phyloP scores from a whole-genome alignment of 352 stramenopile genomes.

The Elongisporangium undulatum region DNA sequence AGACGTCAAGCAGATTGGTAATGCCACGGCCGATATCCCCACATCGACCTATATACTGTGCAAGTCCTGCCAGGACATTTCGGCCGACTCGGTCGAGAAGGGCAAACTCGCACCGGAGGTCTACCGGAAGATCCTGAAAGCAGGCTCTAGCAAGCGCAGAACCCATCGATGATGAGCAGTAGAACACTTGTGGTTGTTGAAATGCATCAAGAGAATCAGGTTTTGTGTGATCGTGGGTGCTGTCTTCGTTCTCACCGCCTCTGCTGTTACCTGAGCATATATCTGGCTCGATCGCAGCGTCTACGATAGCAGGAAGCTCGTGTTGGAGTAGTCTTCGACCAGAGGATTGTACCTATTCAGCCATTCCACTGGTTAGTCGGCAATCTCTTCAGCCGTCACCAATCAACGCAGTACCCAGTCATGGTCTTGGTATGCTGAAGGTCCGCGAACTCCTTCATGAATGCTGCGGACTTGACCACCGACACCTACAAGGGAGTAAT shows the following conservation, averaged over 20 bases:
- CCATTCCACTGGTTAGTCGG: not conserved
- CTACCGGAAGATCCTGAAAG: slow-evolving; percentile 25
- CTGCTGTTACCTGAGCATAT: too few relatives aligned
- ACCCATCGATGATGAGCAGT: not conserved
- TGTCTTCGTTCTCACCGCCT: not conserved
- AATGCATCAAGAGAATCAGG: not conserved
- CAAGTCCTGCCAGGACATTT: slow-evolving; percentile 30
- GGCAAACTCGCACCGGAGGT: slow-evolving; percentile 40
- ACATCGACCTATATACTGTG: slow-evolving; percentile 61
- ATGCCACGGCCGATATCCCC: slow-evolving; percentile 45
- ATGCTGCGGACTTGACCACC: slow-evolving; percentile 76
- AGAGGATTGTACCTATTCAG: slow-evolving; percentile 83
- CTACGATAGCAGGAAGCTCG: slow-evolving; percentile 86
- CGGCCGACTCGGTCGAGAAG: slow-evolving; percentile 26
- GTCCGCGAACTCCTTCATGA: slow-evolving; percentile 80
- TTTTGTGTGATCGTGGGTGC: not conserved
- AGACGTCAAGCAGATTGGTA: slow-evolving; percentile 32
- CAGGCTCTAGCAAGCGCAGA: not conserved
- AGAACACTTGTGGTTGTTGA: not conserved
- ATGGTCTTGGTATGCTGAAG: slow-evolving; percentile 79
- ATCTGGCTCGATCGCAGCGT: too few relatives aligned
- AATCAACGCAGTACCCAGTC: slow-evolving; percentile 37
- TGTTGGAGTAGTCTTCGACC: slow-evolving; percentile 89
- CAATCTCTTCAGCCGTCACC: not conserved
- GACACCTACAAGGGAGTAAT: slow-evolving; percentile 36